Conservation (phyloP, 2,329 filamentous ascomycete genomes). For the Monilinia laxa region DNA sequence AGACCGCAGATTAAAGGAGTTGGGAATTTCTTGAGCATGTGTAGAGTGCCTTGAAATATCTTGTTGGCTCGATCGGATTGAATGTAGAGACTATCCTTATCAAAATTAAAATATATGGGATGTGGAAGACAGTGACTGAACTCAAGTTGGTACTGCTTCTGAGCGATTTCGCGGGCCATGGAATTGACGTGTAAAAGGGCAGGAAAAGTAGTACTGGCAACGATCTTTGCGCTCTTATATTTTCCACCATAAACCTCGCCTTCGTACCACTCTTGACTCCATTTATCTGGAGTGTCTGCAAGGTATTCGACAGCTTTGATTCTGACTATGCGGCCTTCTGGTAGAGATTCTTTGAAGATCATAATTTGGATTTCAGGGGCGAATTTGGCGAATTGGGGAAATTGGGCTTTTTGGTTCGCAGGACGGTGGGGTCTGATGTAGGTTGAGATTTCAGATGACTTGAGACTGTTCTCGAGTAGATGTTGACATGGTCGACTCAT, state of each 20-base stretch:
- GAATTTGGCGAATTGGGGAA: slow-evolving; percentile 15
- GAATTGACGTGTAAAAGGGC: slow-evolving; percentile 1
- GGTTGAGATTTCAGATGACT: background rate
- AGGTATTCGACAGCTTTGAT: slow-evolving; percentile 5
- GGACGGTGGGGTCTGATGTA: slow-evolving; percentile 6
- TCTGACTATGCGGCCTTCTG: slow-evolving; percentile 1
- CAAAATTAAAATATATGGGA: slow-evolving; percentile 11
- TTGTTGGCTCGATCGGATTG: slow-evolving; percentile 1
- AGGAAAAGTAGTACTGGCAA: background rate
- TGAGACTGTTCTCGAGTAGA: slow-evolving; percentile 7
- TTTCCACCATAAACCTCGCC: background rate
- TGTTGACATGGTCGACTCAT: slow-evolving; percentile 13
- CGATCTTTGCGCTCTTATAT: slow-evolving; percentile 12
- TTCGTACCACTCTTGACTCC: slow-evolving; percentile 9
- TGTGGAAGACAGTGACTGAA: slow-evolving; percentile 2
- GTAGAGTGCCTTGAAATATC: background rate
- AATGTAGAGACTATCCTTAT: slow-evolving; percentile 10
- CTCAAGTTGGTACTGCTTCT: slow-evolving; percentile 10
- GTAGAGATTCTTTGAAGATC: slow-evolving; percentile 12
- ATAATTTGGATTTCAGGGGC: slow-evolving; percentile 15
- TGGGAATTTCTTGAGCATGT: background rate
- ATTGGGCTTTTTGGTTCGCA: background rate
- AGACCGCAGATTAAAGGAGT: slow-evolving; percentile 1
- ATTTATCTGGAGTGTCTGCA: background rate
- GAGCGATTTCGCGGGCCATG: background rate